Base-by-base conservation (phyloP, 2,329 filamentous ascomycete species). In the Fusarium sp. region DNA sequence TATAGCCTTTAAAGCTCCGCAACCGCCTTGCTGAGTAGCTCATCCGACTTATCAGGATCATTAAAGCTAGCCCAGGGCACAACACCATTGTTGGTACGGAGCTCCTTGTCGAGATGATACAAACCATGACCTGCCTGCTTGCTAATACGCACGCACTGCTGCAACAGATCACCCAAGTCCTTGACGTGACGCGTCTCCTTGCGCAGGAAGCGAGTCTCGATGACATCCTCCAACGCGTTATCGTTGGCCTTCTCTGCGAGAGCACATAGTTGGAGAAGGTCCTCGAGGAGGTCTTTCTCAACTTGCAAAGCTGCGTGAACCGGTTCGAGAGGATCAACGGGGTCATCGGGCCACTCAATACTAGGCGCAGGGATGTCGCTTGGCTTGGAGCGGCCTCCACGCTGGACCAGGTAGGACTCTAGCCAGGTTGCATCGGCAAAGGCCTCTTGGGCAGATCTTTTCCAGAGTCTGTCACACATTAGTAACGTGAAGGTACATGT, bases 151-250 rank as follows among this genome's bases (percentile, higher is more conserved):
- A 51, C 46, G 22, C 46, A 50, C 55, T 58, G 55, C 39, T 58
- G 55, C 28, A 58, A 22, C 39, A 58, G 26, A 28, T 58, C 55
- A 11, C 55, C 55, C 46, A 58, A 4, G 13, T 58, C 55, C 46
- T 58, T 58, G 8, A 58, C 46, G 22, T 58, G 55, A 3, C 55
- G 55, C 6, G 55, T 58, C 55, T 58, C 55, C 55, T 58, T 58
- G 38, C 55, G 55, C 14, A 58, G 40, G 55, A 58, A 58, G 31
- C 46, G 55, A 15, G 13, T 44, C 40, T 58, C 55, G 22, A 58
- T 58, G n/a, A 58, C 43, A 28, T 58, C 55, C n/a, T 39, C 40
- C 9, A 58, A n/a, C 14, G 55, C 55, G 14, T 44, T 45, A 4
- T 58, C 55, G 13, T 45, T 24, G 4, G 46, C 55, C 40, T 58